Percentiles rank a stretch among this genome's conserved stretches.
These are phyloP conservation scores for Botryosphaeria dothidea DNA, from an alignment of 2,329 filamentous ascomycete species.

Conservation along the genomic window DNA sequence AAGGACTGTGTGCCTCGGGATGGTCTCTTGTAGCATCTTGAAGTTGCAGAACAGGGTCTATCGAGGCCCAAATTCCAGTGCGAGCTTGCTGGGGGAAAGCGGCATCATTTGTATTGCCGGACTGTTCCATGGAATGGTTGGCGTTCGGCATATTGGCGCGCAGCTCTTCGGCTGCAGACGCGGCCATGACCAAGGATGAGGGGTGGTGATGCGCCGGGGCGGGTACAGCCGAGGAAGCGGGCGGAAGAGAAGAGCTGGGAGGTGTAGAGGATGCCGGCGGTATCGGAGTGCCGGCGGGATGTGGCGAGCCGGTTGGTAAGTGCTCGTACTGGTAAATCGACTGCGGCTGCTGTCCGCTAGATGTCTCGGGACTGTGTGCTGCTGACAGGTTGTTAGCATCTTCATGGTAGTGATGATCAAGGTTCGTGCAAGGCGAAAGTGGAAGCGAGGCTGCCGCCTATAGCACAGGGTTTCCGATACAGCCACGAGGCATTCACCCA, in stretches of 20 bases:
- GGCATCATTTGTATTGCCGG: slow-evolving; percentile 34
- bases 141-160: slow-evolving; percentile 33
- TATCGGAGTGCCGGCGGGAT: slow-evolving; percentile 22
- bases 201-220: slow-evolving; percentile 36
- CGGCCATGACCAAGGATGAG: slow-evolving; percentile 40
- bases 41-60: slow-evolving; percentile 26
- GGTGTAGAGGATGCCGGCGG: slow-evolving; percentile 10
- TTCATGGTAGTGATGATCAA: not conserved
- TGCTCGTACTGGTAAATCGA: slow-evolving; percentile 42
- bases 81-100: slow-evolving; percentile 35
- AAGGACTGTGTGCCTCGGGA: slow-evolving; percentile 18
- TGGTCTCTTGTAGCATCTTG: slow-evolving; percentile 36
- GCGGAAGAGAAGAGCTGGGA: slow-evolving; percentile 9
- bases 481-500: not conserved
- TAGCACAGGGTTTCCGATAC: not conserved
- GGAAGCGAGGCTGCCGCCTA: not conserved
- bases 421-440: not conserved
- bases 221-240: slow-evolving; percentile 27
- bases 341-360: slow-evolving; percentile 2
- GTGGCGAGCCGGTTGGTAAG: slow-evolving; percentile 37
- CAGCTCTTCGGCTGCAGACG: slow-evolving; percentile 42
- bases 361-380: not conserved
- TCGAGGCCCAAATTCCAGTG: slow-evolving; percentile 23
- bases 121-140: slow-evolving; percentile 36
- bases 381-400: slow-evolving; percentile 1